Evolutionary conservation across 2,329 filamentous ascomycete species (phyloP).

Genomic region (Phoma sp.): DNA sequence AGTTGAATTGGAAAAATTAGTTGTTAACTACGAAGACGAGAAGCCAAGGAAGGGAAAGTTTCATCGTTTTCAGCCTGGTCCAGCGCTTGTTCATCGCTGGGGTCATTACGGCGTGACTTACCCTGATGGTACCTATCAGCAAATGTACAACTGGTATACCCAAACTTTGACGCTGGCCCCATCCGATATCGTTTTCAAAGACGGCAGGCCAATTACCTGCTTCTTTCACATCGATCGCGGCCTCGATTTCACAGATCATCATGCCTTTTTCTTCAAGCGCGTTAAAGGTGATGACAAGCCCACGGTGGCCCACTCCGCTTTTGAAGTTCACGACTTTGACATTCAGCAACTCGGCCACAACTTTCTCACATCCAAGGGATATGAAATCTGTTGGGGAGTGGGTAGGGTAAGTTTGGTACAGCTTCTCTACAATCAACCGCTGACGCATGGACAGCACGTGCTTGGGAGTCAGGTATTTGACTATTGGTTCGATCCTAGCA

Average conservation of each 20-base stretch:
- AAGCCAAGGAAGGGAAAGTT: constrained; percentile 54
- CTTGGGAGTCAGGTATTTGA: constrained; percentile 74
- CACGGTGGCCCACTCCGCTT: constrained; percentile 67
- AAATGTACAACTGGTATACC: constrained; percentile 47
- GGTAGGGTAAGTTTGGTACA: constrained; percentile 43
- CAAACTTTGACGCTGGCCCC: constrained; percentile 49
- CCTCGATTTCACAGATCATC: constrained; percentile 32
- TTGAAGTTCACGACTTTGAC: constrained; percentile 71
- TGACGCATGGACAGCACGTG: constrained; percentile 53
- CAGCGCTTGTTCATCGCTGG: constrained; percentile 52
- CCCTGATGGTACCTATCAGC: constrained; percentile 27
- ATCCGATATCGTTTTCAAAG: constrained; percentile 45
- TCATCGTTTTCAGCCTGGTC: constrained; percentile 55
- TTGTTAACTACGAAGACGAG: constrained; percentile 39
- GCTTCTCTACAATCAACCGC: not conserved
- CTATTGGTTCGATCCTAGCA: constrained; percentile 59
- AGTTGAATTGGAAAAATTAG: constrained; percentile 57
- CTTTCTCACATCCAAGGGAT: constrained; percentile 65
- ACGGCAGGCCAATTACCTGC: constrained; percentile 33
- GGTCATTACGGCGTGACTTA: constrained; percentile 50
- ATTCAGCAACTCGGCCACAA: constrained; percentile 70
- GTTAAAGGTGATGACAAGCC: constrained; percentile 1
- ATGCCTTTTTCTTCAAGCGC: constrained; percentile 37
- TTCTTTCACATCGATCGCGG: constrained; percentile 59
- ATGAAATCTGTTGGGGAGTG: constrained; percentile 69